A percentile compares a stretch with the other conserved stretches of the same genome.
These are phyloP conservation scores for Periglandula ipomoeae DNA, from an alignment of 2,329 filamentous ascomycete species.

Conservation along the genomic window DNA sequence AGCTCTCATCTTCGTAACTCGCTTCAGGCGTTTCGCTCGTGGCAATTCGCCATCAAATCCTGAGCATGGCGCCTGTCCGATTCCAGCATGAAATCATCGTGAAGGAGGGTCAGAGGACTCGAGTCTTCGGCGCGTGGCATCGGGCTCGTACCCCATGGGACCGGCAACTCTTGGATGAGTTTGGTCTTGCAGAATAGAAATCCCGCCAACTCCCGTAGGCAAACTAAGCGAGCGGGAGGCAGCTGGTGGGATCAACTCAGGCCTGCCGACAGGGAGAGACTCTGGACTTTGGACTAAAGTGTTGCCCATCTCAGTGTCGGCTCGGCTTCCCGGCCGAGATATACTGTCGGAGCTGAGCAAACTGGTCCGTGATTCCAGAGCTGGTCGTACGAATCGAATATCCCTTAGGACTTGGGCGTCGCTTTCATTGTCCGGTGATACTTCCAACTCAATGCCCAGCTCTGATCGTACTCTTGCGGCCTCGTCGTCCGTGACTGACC, in stretches of 20 bases:
- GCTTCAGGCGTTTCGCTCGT: too few species aligned
- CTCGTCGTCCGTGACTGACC: too few species aligned
- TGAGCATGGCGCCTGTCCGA: too few species aligned
- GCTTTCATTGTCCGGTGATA: slow-evolving; percentile 9
- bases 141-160: not conserved
- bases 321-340: slow-evolving; percentile 8
- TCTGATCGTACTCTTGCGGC: slow-evolving; percentile 22
- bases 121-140: too few species aligned
- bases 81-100: too few species aligned
- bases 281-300: slow-evolving; percentile 10
- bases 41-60: too few species aligned
- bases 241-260: not conserved
- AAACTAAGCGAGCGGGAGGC: not conserved
- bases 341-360: not conserved
- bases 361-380: not conserved
- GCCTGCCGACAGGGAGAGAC: slow-evolving; percentile 1
- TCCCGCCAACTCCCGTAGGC: slow-evolving; percentile 1
- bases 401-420: slow-evolving; percentile 7
- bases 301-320: slow-evolving; percentile 7
- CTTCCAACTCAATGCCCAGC: slow-evolving; percentile 12
- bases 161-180: slow-evolving; percentile 18
- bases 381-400: not conserved
- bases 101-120: too few species aligned
- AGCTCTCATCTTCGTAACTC: too few species aligned
- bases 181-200: slow-evolving; percentile 13